Base-by-base conservation (phyloP, 2,329 filamentous ascomycete species). In the Phoma sp. region DNA sequence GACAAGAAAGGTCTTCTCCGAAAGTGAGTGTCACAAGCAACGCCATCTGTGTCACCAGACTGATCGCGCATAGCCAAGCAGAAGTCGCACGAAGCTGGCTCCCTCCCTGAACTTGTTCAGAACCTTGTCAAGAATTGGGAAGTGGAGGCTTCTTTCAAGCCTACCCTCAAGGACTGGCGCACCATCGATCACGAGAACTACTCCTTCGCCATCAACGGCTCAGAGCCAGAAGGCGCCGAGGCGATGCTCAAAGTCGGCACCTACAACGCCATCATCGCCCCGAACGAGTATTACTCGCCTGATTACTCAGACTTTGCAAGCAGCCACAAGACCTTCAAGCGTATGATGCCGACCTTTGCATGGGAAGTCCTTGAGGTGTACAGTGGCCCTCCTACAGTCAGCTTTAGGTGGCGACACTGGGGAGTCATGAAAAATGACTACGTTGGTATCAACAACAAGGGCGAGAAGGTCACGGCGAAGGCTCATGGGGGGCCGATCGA, bases 101-200 rank as follows among this genome's bases (percentile, higher is more conserved):
- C 81, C 51, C 80, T 89, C 2, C 80, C 83, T 11, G 74, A 80
- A 43, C 80, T 89, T 4, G 86, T 89, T 35, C 82, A 89, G 69
- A 89, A 89, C 66, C 80, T 89, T 1, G 86, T 89, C 67, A 89
- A 89, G 76, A 89, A 89, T 70, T 89, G 86, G 87, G 86, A 89
- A 71, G 82, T 89, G 46, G 86, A 89, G 70, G 87, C 87, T 0
- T 88, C 84, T 0, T 88, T 87, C 81, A 89, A 89, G 74, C 80
- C 80, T 7, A 65, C 78, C 13, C 77, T 88, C 8, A 63, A 74
- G 3, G 84, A 89, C 72, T 89, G 86, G 86, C 81, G 86, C 40
- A 89, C 87, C 2, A 80, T 89, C 61, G 84, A 88, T 68, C 78
- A 75, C 4, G 67, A 75, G 6, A 81, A 80, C 27, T 89, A 89